Conservation (phyloP, 208 protist genomes). For the Wallacemonas sp. region DNA sequence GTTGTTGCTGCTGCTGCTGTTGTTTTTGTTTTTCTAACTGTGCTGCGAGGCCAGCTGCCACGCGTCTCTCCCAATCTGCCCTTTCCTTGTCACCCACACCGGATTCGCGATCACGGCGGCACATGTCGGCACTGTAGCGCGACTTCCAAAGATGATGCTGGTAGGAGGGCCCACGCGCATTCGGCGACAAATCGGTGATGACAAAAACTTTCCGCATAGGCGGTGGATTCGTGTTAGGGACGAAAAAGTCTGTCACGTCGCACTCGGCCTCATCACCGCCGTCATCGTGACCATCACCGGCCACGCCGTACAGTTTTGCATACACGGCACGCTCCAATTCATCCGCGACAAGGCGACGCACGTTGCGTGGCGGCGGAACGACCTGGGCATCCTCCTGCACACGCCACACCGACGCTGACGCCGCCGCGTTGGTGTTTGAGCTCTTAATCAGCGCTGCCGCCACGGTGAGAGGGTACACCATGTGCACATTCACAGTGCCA, state of each 20-base stretch:
- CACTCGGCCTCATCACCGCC: too few relatives aligned
- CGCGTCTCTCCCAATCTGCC: not conserved
- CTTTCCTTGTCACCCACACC: conserved; percentile 8
- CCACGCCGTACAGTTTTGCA: conserved; percentile 1
- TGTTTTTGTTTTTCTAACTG: too few relatives aligned
- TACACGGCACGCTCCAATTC: conserved; percentile 24
- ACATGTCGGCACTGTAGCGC: conserved; percentile 11
- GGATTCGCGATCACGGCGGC: not conserved
- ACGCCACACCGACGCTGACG: not conserved
- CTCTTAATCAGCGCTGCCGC: conserved; percentile 1
- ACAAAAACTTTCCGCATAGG: conserved; percentile 24
- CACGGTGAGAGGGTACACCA: conserved; percentile 22
- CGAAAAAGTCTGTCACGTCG: not conserved
- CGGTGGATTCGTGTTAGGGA: conserved; percentile 4
- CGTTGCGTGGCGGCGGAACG: conserved; percentile 34
- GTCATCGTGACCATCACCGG: not conserved
- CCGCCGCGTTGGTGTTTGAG: not conserved
- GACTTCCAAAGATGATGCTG: conserved; percentile 30
- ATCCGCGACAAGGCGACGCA: conserved; percentile 26
- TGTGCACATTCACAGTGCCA: conserved; percentile 34
- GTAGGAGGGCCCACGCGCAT: conserved; percentile 23
- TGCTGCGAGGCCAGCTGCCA: not conserved
- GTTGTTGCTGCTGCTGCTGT: not conserved
- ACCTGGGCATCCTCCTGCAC: conserved; percentile 30
- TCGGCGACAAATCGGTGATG: conserved; percentile 28